Evolutionary conservation across 2,329 filamentous ascomycete species (phyloP), one percentile per base, ranked within the genome.

Genomic region (Ophiostoma ulmi): DNA sequence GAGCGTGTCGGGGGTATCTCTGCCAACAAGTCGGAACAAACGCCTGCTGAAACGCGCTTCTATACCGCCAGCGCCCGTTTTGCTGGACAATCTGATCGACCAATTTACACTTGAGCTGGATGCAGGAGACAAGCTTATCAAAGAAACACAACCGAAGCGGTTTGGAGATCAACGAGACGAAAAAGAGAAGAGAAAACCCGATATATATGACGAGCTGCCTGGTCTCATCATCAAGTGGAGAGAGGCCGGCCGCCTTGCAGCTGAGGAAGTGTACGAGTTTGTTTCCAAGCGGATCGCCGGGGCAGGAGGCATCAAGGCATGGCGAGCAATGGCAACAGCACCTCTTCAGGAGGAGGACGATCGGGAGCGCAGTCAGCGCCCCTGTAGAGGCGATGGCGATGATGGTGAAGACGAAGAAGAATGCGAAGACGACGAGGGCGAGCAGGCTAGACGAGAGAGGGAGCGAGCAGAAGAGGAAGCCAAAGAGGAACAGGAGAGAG

Each of bases 261-360:
- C 90, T 0, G 90, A 92, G 74, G 88, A 91, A 75, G 79, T 91
- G 13, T 92, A 90, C 77, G 82, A 80, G 35, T 79, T 81, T 26
- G 87, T 89, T 31, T 83, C 84, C 73, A 87, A 89, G 17, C 67
- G 77, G 36, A 75, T 77, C 80, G 87, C 70, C 83, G 70, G 69
- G 1, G 72, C 72, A 1, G 84, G 74, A 3, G 77, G 76, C 1
- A 74, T 72, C 31, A 74, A 70, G 70, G 76, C 75, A 0, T 78
- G 77, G 80, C 70, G 74, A 70, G 76, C 72, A 58, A 77, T 70
- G 73, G 61, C 74, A 52, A 73, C 70, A 48, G 69, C 69, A 52
- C 77, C 74, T 4, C 76, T 77, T 10, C 73, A 39, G 67, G 69
- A 74, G 20, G 35, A 11, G 1, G 5, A 26, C 20, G 13, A 26